Base-by-base conservation (phyloP, 116 monocot species). In the Iris pallida region DNA sequence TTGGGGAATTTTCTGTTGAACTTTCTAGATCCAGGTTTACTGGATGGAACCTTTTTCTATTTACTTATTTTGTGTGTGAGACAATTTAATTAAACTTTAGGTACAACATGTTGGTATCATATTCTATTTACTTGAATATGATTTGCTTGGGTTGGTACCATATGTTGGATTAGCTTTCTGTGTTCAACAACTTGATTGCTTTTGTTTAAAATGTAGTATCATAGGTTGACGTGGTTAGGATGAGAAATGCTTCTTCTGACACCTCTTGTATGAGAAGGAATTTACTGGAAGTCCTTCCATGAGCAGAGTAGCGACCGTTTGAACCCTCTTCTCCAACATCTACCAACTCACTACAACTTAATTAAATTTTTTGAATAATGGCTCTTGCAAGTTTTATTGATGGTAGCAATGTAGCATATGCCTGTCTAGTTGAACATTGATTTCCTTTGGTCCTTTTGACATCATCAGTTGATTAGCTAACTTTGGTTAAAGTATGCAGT, bases 261-360 rank as follows among this genome's bases (percentile, higher is more conserved):
- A 76, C 75, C 75, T 76, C 75, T 69, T 76, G 75, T 76, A 68
- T 68, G 75, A 76, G 75, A 54, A 63, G 63, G 61, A 19, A 8
- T 76, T 19, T 53, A 15, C 43, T 8, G 7, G 4, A 61, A 55
- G 63, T 20, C 62, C 57, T 68, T 47, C 75, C 0, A 44, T 76
- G 75, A 76, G 75, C 76, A 70, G 16, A 77, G 63, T 49, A 64
- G 70, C 70, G 58, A 70, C 11, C 15, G 3, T 54, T 70, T 77
- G 76, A 77, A 45, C 56, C 19, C 8, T n/a, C 7, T 5, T 30
- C 30, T 30, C 2, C 30, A 1, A 3, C 30, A 30, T n/a, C n/a
- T 30, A 30, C 3, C 30, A 3, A 30, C 3, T 30, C 30, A 30
- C 30, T 3, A 3, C 3, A 30, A 30, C 30, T 30, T 30, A 30